A percentile compares a stretch with the other conserved stretches of the same genome.
Evolutionary conservation across 352 stramenopile genomes (phyloP).

Genomic region (Globisporangium irregulare): DNA sequence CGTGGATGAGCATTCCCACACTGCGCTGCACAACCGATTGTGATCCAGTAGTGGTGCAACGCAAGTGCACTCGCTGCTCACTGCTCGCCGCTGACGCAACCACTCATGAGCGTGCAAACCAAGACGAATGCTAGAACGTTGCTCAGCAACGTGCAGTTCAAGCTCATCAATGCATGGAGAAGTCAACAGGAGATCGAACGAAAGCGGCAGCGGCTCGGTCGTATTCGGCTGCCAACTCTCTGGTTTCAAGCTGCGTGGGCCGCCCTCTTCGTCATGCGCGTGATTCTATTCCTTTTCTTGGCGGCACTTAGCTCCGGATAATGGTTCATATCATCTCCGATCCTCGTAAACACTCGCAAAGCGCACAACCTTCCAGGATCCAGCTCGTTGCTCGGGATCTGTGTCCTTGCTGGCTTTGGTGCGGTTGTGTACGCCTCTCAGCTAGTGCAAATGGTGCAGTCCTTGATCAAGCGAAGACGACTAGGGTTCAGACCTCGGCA

Average conservation of each 20-base stretch:
- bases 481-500: constrained; percentile 2
- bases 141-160: constrained; percentile 1
- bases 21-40: not conserved
- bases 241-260: constrained; percentile 10
- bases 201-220: constrained; percentile 3
- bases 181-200: not conserved
- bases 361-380: constrained; percentile 12
- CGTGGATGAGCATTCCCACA: not conserved
- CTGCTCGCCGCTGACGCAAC: not conserved
- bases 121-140: not conserved
- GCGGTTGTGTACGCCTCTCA: constrained; percentile 1
- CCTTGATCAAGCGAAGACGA: constrained; percentile 3
- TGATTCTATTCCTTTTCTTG: constrained; percentile 12
- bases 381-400: not conserved
- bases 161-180: constrained; percentile 1
- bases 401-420: constrained; percentile 1
- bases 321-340: constrained; percentile 15
- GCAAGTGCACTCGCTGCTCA: not conserved
- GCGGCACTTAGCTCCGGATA: not conserved
- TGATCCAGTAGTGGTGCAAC: not conserved
- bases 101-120: not conserved
- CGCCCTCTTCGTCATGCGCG: constrained; percentile 10
- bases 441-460: not conserved
- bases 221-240: constrained; percentile 3
- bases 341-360: not conserved